Evolutionary conservation across 1,284 basidiomycete species (phyloP).

Genomic region (Irpex sp.): DNA sequence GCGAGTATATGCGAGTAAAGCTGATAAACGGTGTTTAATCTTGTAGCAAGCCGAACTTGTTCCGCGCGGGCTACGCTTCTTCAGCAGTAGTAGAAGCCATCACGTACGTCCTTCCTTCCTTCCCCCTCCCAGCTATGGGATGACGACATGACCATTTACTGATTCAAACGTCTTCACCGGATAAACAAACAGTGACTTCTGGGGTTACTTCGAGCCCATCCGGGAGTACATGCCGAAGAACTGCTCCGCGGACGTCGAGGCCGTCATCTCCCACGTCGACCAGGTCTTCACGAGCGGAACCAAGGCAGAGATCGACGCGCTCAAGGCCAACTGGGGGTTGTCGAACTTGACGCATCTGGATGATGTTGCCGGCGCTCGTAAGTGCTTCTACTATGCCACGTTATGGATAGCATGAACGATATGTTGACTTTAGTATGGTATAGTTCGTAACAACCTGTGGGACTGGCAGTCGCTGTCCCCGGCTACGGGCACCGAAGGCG

Average conservation of each 20-base stretch:
- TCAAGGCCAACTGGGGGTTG: slow-evolving; percentile 61
- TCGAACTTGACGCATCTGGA: slow-evolving; percentile 54
- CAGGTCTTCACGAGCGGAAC: slow-evolving; percentile 44
- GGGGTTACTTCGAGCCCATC: slow-evolving; percentile 71
- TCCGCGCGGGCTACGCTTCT: slow-evolving; percentile 67
- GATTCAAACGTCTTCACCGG: no score
- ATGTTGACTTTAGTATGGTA: slow-evolving; percentile 12
- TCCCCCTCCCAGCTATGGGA: no score
- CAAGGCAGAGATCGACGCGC: slow-evolving; percentile 38
- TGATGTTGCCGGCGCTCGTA: slow-evolving; percentile 61
- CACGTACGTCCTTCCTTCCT: slow-evolving; percentile 32
- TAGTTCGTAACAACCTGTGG: slow-evolving; percentile 52
- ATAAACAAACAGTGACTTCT: slow-evolving; percentile 40
- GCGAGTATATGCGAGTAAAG: background rate
- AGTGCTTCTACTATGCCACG: slow-evolving; percentile 13
- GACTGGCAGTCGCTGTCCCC: slow-evolving; percentile 58
- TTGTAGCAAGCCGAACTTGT: slow-evolving; percentile 58
- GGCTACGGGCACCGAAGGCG: slow-evolving; percentile 31
- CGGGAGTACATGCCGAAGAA: slow-evolving; percentile 67
- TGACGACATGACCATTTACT: no score
- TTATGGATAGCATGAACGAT: no score
- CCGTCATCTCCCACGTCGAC: slow-evolving; percentile 63
- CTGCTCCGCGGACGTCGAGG: slow-evolving; percentile 68
- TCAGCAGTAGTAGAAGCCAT: slow-evolving; percentile 72
- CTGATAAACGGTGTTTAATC: slow-evolving; percentile 6